phyloP scores from a whole-genome alignment of 495 filamentous ascomycete genomes.

The Bathelium albidoporum region DNA sequence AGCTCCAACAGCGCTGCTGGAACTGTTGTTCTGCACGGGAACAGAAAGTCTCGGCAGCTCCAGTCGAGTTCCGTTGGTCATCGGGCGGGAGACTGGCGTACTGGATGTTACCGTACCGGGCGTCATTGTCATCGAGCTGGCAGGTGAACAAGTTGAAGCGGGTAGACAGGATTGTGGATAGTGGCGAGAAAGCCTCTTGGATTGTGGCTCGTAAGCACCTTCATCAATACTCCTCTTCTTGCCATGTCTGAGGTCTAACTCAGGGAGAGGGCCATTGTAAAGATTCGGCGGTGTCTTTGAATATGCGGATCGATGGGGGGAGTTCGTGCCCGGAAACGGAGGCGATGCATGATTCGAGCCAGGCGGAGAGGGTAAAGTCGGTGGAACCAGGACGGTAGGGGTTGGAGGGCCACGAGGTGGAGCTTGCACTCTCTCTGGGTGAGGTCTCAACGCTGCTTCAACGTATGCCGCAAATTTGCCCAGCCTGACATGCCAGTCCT shows the following conservation, averaged over 20 bases:
- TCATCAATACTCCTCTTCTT: constrained; percentile 69
- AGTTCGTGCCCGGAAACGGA: constrained; percentile 24
- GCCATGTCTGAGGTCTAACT: constrained; percentile 35
- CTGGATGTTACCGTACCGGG: not conserved
- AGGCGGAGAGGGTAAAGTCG: constrained; percentile 47
- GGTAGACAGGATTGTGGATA: not conserved
- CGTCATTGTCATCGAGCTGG: not conserved
- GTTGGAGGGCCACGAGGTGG: constrained; percentile 39
- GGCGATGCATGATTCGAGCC: constrained; percentile 37
- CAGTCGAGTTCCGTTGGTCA: not conserved
- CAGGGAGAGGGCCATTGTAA: constrained; percentile 42
- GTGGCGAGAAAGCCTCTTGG: constrained; percentile 44
- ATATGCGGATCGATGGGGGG: constrained; percentile 19
- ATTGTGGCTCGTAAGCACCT: constrained; percentile 49
- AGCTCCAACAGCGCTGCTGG: not conserved
- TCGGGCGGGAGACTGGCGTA: not conserved
- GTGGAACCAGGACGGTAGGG: constrained; percentile 29
- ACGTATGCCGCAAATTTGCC: constrained; percentile 71
- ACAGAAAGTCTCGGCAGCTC: not conserved
- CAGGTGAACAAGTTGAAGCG: not conserved
- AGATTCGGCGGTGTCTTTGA: constrained; percentile 30
- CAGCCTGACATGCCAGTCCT: constrained; percentile 71
- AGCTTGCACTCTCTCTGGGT: constrained; percentile 24
- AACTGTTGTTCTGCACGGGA: not conserved
- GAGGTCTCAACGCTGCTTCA: constrained; percentile 45